Base-by-base conservation (phyloP, 2,329 filamentous ascomycete species). In the Pseudogymnoascus sp. region DNA sequence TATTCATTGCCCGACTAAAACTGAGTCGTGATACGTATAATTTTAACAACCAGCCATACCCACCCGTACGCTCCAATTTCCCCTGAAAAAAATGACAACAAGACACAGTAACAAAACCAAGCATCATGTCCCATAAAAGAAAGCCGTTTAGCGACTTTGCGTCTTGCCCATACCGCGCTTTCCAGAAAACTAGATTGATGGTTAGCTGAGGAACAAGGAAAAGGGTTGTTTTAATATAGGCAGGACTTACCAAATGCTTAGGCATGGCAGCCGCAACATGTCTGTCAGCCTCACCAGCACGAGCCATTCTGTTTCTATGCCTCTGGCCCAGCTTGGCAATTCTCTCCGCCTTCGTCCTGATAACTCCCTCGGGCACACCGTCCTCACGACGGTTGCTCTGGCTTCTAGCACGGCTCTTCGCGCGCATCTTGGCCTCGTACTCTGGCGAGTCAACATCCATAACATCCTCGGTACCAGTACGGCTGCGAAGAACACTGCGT, bases 231-330 rank as follows among this genome's bases (percentile, higher is more conserved):
- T 25, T 42, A 28, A 56, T 18, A 16, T 59, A 64, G n/a, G 35
- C 12, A 47, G 67, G 69, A 84, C 87, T 76, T 83, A 96, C 88
- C 84, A 99, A 82, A 79, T 97, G 94, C 80, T 96, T 99, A 66
- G 87, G 85, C 77, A 96, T 78, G 62, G 90, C 83, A 38, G 90
- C 89, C 63, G 87, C 87, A 66, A 86, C 86, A 78, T 97, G 93
- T 74, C 95, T 86, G 82, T 99, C 94, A 66, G 89, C 92, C 80
- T 99, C 94, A 82, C 94, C 94, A 82, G 95, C 91, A 76, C 92
- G 87, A 50, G 94, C 94, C 89, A 95, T 94, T 68, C 93, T 86
- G 81, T 99, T 99, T 92, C 95, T 97, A 85, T 92, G 93, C 83
- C 93, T 92, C 87, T 99, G 95, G 71, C 87, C 83, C 74, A 99